Evolutionary conservation across 441 rosid genomes (phyloP).

Genomic region (Capsella rubella): DNA sequence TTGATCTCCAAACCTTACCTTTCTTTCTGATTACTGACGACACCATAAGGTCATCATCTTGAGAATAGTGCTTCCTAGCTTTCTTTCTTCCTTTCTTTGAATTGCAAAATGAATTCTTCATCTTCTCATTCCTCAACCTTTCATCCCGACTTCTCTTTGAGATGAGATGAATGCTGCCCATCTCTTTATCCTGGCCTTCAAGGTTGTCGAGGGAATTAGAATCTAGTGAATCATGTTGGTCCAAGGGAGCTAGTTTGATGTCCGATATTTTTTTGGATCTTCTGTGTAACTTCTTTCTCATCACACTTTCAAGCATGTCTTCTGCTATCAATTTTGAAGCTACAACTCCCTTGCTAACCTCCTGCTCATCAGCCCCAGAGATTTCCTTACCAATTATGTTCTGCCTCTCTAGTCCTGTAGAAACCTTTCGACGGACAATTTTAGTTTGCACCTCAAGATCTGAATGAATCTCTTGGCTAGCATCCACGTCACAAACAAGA

Average conservation of each 20-base stretch:
- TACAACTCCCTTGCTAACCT: conserved; percentile 48
- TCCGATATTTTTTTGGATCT: conserved; percentile 80
- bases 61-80: conserved; percentile 54
- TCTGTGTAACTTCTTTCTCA: conserved; percentile 63
- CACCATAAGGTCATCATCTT: conserved; percentile 73
- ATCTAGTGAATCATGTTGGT: conserved; percentile 47
- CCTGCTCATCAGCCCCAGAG: conserved; percentile 50
- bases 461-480: conserved; percentile 40
- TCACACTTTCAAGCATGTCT: conserved; percentile 41
- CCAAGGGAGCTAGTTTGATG: conserved; percentile 51
- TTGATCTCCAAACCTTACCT: conserved; percentile 51
- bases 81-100: conserved; percentile 54
- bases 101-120: conserved; percentile 41
- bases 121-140: conserved; percentile 52
- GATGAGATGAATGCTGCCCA: conserved; percentile 43
- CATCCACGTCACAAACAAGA: conserved; percentile 49
- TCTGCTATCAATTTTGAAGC: conserved; percentile 47
- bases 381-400: conserved; percentile 29
- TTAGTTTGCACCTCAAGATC: conserved; percentile 38
- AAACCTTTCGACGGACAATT: conserved; percentile 39
- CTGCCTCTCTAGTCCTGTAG: conserved; percentile 45
- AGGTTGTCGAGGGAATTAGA: conserved; percentile 35
- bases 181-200: conserved; percentile 44
- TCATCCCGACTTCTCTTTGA: conserved; percentile 46
- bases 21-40: conserved; percentile 69